Evolutionary conservation across 2,329 filamentous ascomycete species (phyloP).

Genomic region (Penicillium sp.): DNA sequence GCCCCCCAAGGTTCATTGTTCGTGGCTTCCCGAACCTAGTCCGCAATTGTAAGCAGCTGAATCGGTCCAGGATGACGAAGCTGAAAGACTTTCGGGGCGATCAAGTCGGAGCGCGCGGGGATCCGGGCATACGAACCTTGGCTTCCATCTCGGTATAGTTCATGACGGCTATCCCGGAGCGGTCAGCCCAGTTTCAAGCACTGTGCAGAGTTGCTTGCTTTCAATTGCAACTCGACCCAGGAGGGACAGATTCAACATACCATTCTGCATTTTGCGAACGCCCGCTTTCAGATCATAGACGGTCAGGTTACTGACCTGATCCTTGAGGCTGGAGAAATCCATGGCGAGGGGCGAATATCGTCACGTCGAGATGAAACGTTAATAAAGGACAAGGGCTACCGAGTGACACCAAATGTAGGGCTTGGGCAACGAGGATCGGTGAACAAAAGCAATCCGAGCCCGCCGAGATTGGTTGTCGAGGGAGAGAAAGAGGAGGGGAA

Average conservation of each 20-base stretch:
- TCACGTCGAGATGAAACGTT: slow-evolving; percentile 10
- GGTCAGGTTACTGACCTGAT: slow-evolving; percentile 82
- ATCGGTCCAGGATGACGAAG: background rate
- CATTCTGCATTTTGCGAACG: slow-evolving; percentile 94
- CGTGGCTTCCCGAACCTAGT: slow-evolving; percentile 87
- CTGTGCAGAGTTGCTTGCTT: slow-evolving; percentile 2
- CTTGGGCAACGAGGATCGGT: slow-evolving; percentile 9
- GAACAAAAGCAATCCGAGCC: slow-evolving; percentile 14
- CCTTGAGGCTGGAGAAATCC: slow-evolving; percentile 81
- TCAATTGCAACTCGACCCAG: slow-evolving; percentile 1
- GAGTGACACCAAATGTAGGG: slow-evolving; percentile 1
- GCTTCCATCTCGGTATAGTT: slow-evolving; percentile 94
- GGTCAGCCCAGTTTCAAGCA: slow-evolving; percentile 15
- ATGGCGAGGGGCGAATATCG: slow-evolving; percentile 46
- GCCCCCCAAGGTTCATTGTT: slow-evolving; percentile 98
- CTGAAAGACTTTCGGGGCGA: background rate
- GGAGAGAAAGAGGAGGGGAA: slow-evolving; percentile 17
- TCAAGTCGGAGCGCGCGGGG: too few relatives aligned
- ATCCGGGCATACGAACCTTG: slow-evolving; percentile 46
- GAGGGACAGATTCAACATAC: slow-evolving; percentile 47
- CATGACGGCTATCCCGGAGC: slow-evolving; percentile 67
- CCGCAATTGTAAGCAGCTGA: slow-evolving; percentile 18
- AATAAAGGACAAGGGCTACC: slow-evolving; percentile 1
- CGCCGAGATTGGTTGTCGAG: slow-evolving; percentile 12
- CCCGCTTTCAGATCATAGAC: slow-evolving; percentile 94